Base-by-base conservation (phyloP, 768 basidiomycete species). In the Lentinus tigrinus region DNA sequence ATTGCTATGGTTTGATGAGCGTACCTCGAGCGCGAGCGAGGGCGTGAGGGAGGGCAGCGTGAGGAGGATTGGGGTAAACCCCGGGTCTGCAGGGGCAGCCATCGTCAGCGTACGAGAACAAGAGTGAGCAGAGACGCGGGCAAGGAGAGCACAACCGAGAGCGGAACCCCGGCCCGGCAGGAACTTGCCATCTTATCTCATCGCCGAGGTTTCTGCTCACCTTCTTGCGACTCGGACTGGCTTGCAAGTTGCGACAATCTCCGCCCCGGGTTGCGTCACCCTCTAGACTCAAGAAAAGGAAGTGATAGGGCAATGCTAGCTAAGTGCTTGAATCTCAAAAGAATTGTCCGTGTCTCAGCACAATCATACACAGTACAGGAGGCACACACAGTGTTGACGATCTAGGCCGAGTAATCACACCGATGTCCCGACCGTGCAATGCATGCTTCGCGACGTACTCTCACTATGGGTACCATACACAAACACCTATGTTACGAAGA, bases 1-100 rank as follows among this genome's bases (percentile, higher is more conserved):
- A 28, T 16, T 19, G 37, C 46, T n/a, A n/a, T n/a, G n/a, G n/a
- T n/a, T n/a, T 13, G 49, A 48, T 31, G 6, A 7, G 48, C 72
- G 49, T 59, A 83, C 86, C 80, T 88, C 87, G n/a, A 88, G 67
- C 13, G 82, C 84, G 56, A 89, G 68, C 7, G 83, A 73, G 3
- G 84, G 85, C 16, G 83, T 81, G 44, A 82, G 69, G 13, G 80
- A 77, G 6, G 83, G 81, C 11, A 86, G 75, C 16, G 81, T 72
- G 39, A 88, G 75, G 26, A 82, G 67, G 47, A 86, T 69, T 31
- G 85, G 85, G 43, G 74, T 71, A 67, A 81, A 82, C 13, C 60
- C 57, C 8, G 69, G 62, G 47, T 65, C 60, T 5, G 66, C 51
- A 36, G 56, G 52, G 40, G 38, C 31, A 21, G 56, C 47, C 59